phyloP scores from a whole-genome alignment of 306 rosid species.

The Prosopis cineraria region DNA sequence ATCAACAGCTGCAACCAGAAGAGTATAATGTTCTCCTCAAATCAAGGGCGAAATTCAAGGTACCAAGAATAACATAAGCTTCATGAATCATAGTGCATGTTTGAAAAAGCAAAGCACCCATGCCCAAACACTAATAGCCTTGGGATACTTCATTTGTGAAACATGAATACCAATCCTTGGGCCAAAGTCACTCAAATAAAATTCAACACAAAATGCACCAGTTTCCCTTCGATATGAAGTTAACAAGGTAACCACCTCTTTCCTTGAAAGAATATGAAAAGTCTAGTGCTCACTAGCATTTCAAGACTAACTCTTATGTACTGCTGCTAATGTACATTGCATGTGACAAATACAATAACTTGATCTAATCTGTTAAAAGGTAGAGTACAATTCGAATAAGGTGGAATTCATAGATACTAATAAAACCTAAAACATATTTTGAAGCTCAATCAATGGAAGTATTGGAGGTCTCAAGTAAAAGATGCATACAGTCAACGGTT shows the following conservation, averaged over 20 bases:
- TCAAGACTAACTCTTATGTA: neutral
- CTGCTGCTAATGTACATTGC: neutral
- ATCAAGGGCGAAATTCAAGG: neutral
- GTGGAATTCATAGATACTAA: neutral
- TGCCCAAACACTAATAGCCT: neutral
- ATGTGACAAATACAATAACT: neutral
- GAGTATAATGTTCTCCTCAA: neutral
- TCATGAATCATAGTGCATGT: neutral
- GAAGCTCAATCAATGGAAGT: neutral
- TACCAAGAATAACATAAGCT: slow-evolving; percentile 1
- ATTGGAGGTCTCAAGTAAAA: neutral
- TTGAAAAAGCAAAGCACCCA: neutral
- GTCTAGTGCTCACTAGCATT: neutral
- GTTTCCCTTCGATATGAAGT: neutral
- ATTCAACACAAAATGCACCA: neutral
- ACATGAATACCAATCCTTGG: neutral
- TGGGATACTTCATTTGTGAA: neutral
- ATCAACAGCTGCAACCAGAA: slow-evolving; percentile 45
- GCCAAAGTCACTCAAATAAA: neutral
- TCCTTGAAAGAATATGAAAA: neutral
- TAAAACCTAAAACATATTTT: too few species aligned
- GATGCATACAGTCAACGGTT: neutral
- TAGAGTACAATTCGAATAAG: neutral
- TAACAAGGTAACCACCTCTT: neutral
- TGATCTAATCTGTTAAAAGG: neutral